These are phyloP conservation scores for Colletotrichum costaricense DNA, from an alignment of 2,329 filamentous ascomycete genomes.

Conservation along the genomic window DNA sequence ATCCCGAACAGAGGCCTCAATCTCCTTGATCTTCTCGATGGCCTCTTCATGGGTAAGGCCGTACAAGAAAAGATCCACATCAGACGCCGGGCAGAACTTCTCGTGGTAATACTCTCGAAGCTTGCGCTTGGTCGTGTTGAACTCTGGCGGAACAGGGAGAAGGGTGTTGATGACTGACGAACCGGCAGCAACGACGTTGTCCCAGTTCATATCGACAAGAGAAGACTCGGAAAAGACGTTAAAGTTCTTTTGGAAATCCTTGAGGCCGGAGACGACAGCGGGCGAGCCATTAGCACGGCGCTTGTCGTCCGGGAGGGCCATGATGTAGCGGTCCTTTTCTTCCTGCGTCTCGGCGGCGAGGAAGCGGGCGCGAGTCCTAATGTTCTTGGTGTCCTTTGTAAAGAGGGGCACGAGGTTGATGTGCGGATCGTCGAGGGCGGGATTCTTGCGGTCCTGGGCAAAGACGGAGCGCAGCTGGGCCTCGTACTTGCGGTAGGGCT, in stretches of 20 bases:
- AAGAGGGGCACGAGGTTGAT: constrained; percentile 77
- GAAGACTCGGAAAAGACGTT: constrained; percentile 84
- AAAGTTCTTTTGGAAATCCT: constrained; percentile 84
- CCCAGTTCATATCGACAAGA: constrained; percentile 82
- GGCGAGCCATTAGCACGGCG: constrained; percentile 72
- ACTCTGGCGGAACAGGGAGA: constrained; percentile 74
- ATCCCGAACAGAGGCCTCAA: constrained; percentile 80
- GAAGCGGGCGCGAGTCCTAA: constrained; percentile 73
- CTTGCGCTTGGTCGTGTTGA: constrained; percentile 70
- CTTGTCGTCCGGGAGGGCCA: constrained; percentile 71
- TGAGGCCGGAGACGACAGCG: constrained; percentile 74
- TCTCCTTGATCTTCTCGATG: constrained; percentile 84
- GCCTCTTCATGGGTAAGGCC: constrained; percentile 82
- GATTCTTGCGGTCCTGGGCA: constrained; percentile 74
- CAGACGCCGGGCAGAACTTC: constrained; percentile 82
- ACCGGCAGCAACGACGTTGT: constrained; percentile 83
- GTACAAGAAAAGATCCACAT: constrained; percentile 89
- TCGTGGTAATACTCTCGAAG: constrained; percentile 84
- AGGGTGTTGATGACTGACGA: constrained; percentile 85
- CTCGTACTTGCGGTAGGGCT: constrained; percentile 77
- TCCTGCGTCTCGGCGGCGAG: constrained; percentile 66
- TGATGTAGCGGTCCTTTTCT: constrained; percentile 75
- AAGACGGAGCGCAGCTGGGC: constrained; percentile 73
- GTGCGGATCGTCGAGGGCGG: constrained; percentile 64
- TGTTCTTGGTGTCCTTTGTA: constrained; percentile 61